These are phyloP conservation scores for Saturnispora saitoi DNA, from an alignment of 805 yeast species.

Conservation along the genomic window DNA sequence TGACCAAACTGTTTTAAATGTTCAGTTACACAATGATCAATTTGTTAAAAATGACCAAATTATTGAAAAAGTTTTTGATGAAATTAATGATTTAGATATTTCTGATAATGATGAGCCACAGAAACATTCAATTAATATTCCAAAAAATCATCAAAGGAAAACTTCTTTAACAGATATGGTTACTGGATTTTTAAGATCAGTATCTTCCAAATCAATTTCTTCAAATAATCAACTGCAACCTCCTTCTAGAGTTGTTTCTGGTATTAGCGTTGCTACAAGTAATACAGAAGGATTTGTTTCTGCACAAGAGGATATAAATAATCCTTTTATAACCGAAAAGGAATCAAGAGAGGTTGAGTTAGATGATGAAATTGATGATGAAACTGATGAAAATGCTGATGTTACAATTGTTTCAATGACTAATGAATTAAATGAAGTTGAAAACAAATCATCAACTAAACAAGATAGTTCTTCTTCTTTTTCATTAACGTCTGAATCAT, in stretches of 20 bases:
- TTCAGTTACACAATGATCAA: conserved; percentile 18
- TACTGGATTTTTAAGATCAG: conserved; percentile 17
- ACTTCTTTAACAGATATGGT: conserved; percentile 17
- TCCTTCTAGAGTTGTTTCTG: conserved; percentile 18
- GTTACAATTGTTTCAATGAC: conserved; percentile 9
- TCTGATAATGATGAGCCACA: conserved; percentile 1
- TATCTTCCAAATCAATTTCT: conserved; percentile 16
- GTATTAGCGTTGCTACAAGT: conserved; percentile 21
- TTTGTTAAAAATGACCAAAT: conserved; percentile 18
- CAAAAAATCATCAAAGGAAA: not conserved
- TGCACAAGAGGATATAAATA: conserved; percentile 22
- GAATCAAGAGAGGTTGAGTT: conserved; percentile 8
- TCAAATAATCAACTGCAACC: conserved; percentile 3
- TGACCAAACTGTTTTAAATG: conserved; percentile 12
- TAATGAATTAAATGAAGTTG: not conserved
- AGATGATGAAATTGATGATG: not conserved
- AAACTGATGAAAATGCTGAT: conserved; percentile 2
- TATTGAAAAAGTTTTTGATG: conserved; percentile 12
- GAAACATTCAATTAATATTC: not conserved
- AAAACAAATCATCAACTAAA: not conserved
- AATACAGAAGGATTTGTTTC: conserved; percentile 27
- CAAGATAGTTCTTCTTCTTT: not conserved
- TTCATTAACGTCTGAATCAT: not conserved
- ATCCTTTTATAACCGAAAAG: not conserved
- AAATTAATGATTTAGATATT: not conserved